A percentile compares a stretch with the other conserved stretches of the same genome.
Conservation (phyloP, 495 filamentous ascomycete species). For the Baudoinia panamericana region DNA sequence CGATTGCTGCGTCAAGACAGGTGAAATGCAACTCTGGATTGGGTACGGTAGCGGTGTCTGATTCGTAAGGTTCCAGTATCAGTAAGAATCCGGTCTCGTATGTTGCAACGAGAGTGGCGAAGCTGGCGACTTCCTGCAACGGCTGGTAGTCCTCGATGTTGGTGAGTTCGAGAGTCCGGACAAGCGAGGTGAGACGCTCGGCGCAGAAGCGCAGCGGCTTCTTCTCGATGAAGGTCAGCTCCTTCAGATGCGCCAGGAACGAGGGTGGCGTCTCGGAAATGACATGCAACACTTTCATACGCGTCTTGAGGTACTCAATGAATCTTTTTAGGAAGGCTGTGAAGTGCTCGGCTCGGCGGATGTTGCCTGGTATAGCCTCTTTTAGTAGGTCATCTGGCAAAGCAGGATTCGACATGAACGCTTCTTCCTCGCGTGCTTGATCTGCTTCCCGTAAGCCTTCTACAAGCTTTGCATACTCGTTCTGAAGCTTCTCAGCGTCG, state of each 20-base stretch:
- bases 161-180: slow-evolving; percentile 86
- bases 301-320: slow-evolving; percentile 87
- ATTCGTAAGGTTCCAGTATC: slow-evolving; percentile 93
- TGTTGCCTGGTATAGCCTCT: slow-evolving; percentile 94
- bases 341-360: slow-evolving; percentile 92
- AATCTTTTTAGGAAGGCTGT: slow-evolving; percentile 89
- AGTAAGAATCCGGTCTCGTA: slow-evolving; percentile 96
- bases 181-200: slow-evolving; percentile 86
- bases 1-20: slow-evolving; percentile 94
- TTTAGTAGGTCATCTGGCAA: slow-evolving; percentile 71
- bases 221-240: slow-evolving; percentile 92
- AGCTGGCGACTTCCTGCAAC: slow-evolving; percentile 94
- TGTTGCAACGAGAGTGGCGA: slow-evolving; percentile 93
- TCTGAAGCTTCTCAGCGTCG: slow-evolving; percentile 83
- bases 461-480: slow-evolving; percentile 90
- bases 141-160: slow-evolving; percentile 97
- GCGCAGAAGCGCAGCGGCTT: slow-evolving; percentile 94
- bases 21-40: slow-evolving; percentile 95
- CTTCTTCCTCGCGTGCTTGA: slow-evolving; percentile 77
- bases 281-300: slow-evolving; percentile 95
- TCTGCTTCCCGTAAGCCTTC: slow-evolving; percentile 82
- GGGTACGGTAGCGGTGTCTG: slow-evolving; percentile 85
- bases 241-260: slow-evolving; percentile 85
- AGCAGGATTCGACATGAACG: slow-evolving; percentile 92
- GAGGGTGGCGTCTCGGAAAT: slow-evolving; percentile 94